Conservation (phyloP, 768 basidiomycete species). For the Ramaria rubella region DNA sequence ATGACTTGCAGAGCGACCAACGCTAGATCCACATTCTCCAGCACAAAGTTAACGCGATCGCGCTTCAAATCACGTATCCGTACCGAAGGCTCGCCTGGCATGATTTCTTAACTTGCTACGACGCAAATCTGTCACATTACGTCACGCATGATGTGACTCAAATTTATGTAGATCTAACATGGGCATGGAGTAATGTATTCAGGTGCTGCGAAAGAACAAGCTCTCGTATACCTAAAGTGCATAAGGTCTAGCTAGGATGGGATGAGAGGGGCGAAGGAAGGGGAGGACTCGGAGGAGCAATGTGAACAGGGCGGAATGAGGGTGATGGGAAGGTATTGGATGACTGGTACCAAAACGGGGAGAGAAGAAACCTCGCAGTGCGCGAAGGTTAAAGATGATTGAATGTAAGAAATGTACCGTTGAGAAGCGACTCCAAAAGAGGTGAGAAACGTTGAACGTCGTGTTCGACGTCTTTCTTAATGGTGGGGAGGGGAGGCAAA, state of each 20-base stretch:
- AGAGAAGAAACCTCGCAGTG: neutral
- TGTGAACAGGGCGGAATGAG: neutral
- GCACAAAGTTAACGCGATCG: constrained; percentile 83
- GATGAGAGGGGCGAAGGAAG: neutral
- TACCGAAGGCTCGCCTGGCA: constrained; percentile 31
- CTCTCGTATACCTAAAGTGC: neutral
- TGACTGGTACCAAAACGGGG: no score
- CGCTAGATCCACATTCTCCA: constrained; percentile 96
- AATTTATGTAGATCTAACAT: neutral
- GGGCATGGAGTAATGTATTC: neutral
- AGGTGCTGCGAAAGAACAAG: neutral
- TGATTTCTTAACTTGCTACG: neutral
- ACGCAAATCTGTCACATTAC: neutral
- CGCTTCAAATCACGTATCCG: constrained; percentile 79
- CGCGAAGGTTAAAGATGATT: neutral
- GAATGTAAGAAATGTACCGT: no score
- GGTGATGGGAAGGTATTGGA: neutral
- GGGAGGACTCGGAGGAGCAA: neutral
- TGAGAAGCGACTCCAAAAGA: no score
- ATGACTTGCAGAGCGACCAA: constrained; percentile 27
- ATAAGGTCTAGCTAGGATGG: neutral
- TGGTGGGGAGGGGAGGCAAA: neutral
- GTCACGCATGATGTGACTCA: neutral
- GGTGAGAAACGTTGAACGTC: no score
- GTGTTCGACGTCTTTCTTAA: no score